A percentile compares a stretch with the other conserved stretches of the same genome.
Evolutionary conservation across 305 asterid genomes (phyloP).

Genomic region (Fraxinus platypoda): DNA sequence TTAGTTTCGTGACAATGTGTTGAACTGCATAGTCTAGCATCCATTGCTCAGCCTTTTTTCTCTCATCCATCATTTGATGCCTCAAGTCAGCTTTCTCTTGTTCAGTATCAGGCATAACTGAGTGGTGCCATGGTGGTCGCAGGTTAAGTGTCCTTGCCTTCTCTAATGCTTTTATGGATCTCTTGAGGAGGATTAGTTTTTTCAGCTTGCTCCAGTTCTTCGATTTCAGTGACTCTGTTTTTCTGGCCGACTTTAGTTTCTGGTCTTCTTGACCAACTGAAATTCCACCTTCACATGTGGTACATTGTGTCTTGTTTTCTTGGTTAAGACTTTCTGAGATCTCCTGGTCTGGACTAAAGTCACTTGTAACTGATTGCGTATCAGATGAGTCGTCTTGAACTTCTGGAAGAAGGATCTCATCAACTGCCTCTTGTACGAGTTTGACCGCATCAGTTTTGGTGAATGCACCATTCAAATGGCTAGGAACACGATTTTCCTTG

Average conservation of each 20-base stretch:
- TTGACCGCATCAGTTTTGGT: slow-evolving; percentile 67
- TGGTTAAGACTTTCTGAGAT: slow-evolving; percentile 26
- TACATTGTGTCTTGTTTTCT: slow-evolving; percentile 8
- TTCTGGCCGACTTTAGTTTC: slow-evolving; percentile 16
- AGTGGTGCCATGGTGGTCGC: slow-evolving; percentile 23
- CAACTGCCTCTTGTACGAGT: slow-evolving; percentile 81
- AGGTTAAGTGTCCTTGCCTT: slow-evolving; percentile 44
- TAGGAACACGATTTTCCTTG: slow-evolving; percentile 18
- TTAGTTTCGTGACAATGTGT: slow-evolving; percentile 63
- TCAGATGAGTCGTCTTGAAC: slow-evolving; percentile 53
- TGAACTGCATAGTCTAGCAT: slow-evolving; percentile 93
- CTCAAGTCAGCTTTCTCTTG: slow-evolving; percentile 59
- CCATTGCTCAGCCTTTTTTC: slow-evolving; percentile 88
- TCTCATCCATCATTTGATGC: slow-evolving; percentile 65
- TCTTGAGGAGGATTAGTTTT: slow-evolving; percentile 60
- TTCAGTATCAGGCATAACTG: slow-evolving; percentile 29
- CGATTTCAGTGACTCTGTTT: slow-evolving; percentile 32
- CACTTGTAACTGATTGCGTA: slow-evolving; percentile 49
- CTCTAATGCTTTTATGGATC: slow-evolving; percentile 75
- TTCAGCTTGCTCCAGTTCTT: slow-evolving; percentile 86
- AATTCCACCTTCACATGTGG: slow-evolving; percentile 1
- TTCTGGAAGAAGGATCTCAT: slow-evolving; percentile 75
- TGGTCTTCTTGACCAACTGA: neutral
- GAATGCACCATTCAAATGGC: slow-evolving; percentile 39
- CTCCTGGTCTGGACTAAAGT: slow-evolving; percentile 40